These are phyloP conservation scores for Salpingoeca rosetta DNA, from an alignment of 78 protist genomes.

Conservation along the genomic window DNA sequence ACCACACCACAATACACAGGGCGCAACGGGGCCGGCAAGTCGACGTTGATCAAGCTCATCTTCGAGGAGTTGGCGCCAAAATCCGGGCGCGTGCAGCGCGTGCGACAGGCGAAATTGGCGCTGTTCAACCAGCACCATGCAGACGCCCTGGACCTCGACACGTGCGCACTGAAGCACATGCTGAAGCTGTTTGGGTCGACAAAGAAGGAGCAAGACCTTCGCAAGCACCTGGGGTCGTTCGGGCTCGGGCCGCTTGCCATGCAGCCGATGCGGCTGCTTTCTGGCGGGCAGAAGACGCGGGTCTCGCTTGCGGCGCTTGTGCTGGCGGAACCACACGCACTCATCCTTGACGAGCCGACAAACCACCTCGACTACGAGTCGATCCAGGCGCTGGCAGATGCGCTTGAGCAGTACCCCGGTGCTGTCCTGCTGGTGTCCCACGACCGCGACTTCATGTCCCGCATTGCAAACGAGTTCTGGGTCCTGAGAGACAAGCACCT, in stretches of 20 bases:
- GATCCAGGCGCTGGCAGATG: constrained; percentile 46
- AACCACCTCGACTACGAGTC: constrained; percentile 86
- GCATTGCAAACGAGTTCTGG: neutral
- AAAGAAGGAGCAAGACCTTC: constrained; percentile 24
- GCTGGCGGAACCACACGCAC: constrained; percentile 54
- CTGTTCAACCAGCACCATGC: constrained; percentile 54
- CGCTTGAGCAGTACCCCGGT: constrained; percentile 27
- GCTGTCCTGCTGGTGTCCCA: constrained; percentile 64
- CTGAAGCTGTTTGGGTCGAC: neutral
- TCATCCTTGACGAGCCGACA: constrained; percentile 90
- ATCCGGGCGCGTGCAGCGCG: constrained; percentile 23
- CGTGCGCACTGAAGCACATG: constrained; percentile 37
- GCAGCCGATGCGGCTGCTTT: constrained; percentile 69
- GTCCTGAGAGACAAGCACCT: too few relatives aligned
- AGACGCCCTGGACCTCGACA: constrained; percentile 30
- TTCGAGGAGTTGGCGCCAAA: constrained; percentile 64
- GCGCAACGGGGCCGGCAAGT: constrained; percentile 90
- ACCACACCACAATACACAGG: too few relatives aligned
- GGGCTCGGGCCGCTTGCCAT: constrained; percentile 69
- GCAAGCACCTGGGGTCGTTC: constrained; percentile 62
- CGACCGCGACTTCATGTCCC: constrained; percentile 46
- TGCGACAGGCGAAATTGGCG: neutral
- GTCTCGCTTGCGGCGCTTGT: constrained; percentile 61
- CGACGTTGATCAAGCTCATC: constrained; percentile 78
- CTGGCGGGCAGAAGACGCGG: constrained; percentile 84